Evolutionary conservation across 257 asterid species (phyloP).

Genomic region (Eustoma russellianum): DNA sequence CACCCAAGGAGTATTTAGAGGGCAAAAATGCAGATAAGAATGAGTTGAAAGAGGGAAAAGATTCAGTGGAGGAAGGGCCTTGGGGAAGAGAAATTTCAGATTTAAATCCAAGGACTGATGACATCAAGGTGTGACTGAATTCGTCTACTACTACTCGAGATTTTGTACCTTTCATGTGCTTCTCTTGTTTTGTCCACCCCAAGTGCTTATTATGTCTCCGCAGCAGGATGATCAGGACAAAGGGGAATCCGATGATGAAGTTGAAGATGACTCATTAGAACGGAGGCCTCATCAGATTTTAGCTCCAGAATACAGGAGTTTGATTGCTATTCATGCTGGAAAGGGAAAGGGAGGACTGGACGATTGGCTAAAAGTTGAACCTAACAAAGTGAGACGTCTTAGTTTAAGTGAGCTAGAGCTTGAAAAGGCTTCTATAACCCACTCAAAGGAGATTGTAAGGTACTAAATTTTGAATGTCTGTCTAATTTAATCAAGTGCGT

Average conservation of each 20-base stretch:
- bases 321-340: conserved; percentile 76
- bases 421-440: conserved; percentile 41
- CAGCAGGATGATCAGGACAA: conserved; percentile 33
- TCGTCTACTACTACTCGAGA: background rate
- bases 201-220: conserved; percentile 3
- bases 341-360: conserved; percentile 59
- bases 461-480: conserved; percentile 11
- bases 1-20: conserved; percentile 61
- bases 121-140: conserved; percentile 31
- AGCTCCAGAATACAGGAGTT: conserved; percentile 55
- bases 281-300: conserved; percentile 22
- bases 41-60: conserved; percentile 19
- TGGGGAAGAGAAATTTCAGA: conserved; percentile 35
- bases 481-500: background rate
- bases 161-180: background rate
- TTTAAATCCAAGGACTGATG: conserved; percentile 11
- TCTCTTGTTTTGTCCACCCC: background rate
- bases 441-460: conserved; percentile 51
- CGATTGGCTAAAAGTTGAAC: conserved; percentile 48
- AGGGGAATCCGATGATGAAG: conserved; percentile 33
- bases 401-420: conserved; percentile 70
- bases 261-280: conserved; percentile 37
- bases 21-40: conserved; percentile 23
- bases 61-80: conserved; percentile 21
- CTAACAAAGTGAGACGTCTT: conserved; percentile 57